phyloP scores from a whole-genome alignment of 129 eudicot species.

The Escallonia rubra region DNA sequence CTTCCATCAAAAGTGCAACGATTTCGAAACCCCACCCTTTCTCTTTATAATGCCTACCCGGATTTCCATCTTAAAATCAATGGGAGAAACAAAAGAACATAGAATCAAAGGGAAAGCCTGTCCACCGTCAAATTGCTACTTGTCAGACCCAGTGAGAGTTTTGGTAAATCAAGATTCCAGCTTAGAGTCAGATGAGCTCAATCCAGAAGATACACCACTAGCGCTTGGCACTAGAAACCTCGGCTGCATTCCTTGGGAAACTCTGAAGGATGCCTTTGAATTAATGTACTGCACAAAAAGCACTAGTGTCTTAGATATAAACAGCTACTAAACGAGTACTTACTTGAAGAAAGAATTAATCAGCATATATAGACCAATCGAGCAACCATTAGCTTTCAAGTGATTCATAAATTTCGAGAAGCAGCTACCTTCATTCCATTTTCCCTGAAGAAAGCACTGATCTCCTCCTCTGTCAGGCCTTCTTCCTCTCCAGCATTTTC shows the following conservation, averaged over 20 bases:
- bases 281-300: slow-evolving; percentile 50
- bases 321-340: background rate
- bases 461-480: slow-evolving; percentile 93
- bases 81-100: slow-evolving; percentile 17
- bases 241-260: slow-evolving; percentile 34
- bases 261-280: slow-evolving; percentile 40
- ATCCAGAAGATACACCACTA: slow-evolving; percentile 42
- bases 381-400: background rate
- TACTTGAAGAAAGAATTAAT: background rate
- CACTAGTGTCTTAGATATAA: background rate
- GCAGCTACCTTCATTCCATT: slow-evolving; percentile 19
- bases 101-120: slow-evolving; percentile 9
- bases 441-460: slow-evolving; percentile 62
- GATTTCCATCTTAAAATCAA: slow-evolving; percentile 31
- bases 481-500: slow-evolving; percentile 81
- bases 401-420: background rate
- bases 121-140: slow-evolving; percentile 12
- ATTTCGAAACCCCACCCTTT: slow-evolving; percentile 24
- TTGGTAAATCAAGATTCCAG: slow-evolving; percentile 48
- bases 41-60: slow-evolving; percentile 10
- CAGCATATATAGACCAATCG: background rate
- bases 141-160: slow-evolving; percentile 7
- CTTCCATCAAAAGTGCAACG: slow-evolving; percentile 36
- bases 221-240: slow-evolving; percentile 29
- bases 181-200: slow-evolving; percentile 44